phyloP scores from a whole-genome alignment of 202 grass and related monocot genomes.

The Carex arenaria region DNA sequence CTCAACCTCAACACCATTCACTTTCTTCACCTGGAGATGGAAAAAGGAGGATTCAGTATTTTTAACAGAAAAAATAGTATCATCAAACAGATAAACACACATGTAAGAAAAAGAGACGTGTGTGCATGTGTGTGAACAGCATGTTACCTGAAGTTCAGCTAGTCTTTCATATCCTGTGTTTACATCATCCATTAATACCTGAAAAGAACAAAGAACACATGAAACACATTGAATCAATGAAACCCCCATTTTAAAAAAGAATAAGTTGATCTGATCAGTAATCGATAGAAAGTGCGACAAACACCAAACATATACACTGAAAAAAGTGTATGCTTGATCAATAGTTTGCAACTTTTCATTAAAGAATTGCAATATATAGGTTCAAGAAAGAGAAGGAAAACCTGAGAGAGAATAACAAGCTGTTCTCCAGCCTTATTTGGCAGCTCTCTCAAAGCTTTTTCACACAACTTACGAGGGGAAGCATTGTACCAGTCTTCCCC shows the following conservation, averaged over 20 bases:
- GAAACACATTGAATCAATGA: conserved; percentile 2
- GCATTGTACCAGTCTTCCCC: conserved; percentile 96
- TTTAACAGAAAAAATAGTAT: background rate
- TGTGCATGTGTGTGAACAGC: background rate
- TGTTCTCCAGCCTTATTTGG: conserved; percentile 76
- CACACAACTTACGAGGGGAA: conserved; percentile 89
- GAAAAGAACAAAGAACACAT: conserved; percentile 23
- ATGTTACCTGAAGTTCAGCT: conserved; percentile 67
- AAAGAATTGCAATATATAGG: background rate
- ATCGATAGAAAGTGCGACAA: background rate
- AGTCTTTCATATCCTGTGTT: conserved; percentile 90
- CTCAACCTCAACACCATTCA: conserved; percentile 72
- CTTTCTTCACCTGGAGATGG: conserved; percentile 64
- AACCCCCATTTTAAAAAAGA: background rate
- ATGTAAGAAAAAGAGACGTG: background rate
- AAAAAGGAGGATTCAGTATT: background rate
- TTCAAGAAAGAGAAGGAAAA: conserved; percentile 25
- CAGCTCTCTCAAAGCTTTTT: conserved; percentile 77
- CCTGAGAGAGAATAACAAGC: conserved; percentile 92
- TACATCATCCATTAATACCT: conserved; percentile 99
- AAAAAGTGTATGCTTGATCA: conserved; percentile 1
- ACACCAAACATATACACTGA: background rate
- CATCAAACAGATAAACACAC: background rate
- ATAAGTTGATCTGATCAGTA: background rate
- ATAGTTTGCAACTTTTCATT: conserved; percentile 13